Conservation (phyloP, 768 basidiomycete genomes). For the Russula sp. region DNA sequence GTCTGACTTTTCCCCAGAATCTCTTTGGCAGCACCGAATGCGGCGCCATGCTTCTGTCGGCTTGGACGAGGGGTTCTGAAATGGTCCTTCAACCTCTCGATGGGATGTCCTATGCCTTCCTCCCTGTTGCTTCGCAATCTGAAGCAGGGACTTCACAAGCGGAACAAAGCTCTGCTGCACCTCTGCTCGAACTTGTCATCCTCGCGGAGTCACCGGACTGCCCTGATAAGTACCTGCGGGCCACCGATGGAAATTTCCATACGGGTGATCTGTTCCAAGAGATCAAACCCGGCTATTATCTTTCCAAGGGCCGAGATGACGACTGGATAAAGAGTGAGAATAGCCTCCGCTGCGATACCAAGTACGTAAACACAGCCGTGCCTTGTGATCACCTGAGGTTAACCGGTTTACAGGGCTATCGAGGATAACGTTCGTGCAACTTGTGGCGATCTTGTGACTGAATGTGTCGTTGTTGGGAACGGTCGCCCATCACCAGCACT, state of each 20-base stretch:
- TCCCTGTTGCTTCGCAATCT: slow-evolving; percentile 48
- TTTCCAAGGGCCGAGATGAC: slow-evolving; percentile 70
- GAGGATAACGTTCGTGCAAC: slow-evolving; percentile 70
- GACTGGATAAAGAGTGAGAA: slow-evolving; percentile 86
- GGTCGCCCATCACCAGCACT: slow-evolving; percentile 74
- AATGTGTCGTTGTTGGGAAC: slow-evolving; percentile 74
- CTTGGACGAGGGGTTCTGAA: slow-evolving; percentile 46
- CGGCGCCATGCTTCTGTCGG: slow-evolving; percentile 65
- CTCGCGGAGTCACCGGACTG: slow-evolving; percentile 65
- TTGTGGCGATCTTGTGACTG: slow-evolving; percentile 62
- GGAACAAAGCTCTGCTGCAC: slow-evolving; percentile 46
- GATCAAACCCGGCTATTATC: slow-evolving; percentile 52
- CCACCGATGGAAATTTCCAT: slow-evolving; percentile 68
- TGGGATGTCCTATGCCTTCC: slow-evolving; percentile 64
- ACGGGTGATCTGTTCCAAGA: slow-evolving; percentile 81
- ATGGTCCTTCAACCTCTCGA: slow-evolving; percentile 56
- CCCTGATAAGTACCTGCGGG: slow-evolving; percentile 56
- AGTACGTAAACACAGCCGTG: slow-evolving; percentile 38
- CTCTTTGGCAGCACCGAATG: slow-evolving; percentile 81
- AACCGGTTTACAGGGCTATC: slow-evolving; percentile 48
- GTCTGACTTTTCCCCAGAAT: slow-evolving; percentile 48
- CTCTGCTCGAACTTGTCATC: slow-evolving; percentile 68
- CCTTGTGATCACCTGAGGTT: not conserved
- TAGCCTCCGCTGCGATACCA: slow-evolving; percentile 75
- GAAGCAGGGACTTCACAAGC: slow-evolving; percentile 35